Evolutionary conservation across 2,329 filamentous ascomycete species (phyloP), one percentile per base, ranked within the genome.

Genomic region (Phoma sp.): DNA sequence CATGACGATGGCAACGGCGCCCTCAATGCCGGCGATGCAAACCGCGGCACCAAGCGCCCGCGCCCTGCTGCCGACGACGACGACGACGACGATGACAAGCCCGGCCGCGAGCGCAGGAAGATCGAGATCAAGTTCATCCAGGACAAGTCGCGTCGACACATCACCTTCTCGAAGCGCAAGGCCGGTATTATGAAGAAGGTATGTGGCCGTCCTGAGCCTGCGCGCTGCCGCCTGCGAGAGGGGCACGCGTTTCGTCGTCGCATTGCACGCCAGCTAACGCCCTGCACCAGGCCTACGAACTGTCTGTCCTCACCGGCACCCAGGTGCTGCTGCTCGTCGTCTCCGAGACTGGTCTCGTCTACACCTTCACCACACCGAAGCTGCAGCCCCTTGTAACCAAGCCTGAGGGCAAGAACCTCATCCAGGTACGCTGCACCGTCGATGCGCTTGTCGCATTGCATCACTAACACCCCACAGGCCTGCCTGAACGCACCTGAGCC

Each of bases 141-240:
- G 79, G 95, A 99, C 81, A 99, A 99, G 84, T 98, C 93, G 81
- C 92, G 95, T 81, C 90, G 95, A 61, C 95, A 99, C 83, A 99
- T 98, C 76, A 98, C 95, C 72, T 98, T 99, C 78, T 98, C 93
- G 68, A 99, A 99, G 87, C 92, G 95, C 77, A 99, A 99, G 84
- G 95, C 95, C 51, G 95, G 95, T 69, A 98, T 99, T 79, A 98
- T 99, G 95, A 98, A 99, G 85, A 98, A 98, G 92, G 95, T 97
- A 76, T 67, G 87, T 83, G 42, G 34, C 12, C 47, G 52, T 52
- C 38, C 20, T 15, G 9, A 21, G 28, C 5, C 14, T 42, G 39
- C 40, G 33, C 47, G 17, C 46, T 48, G 47, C 38, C 18, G 38
- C 38, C 38, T 42, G 38, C 38, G 21, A 14, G 37, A 29, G 21